Evolutionary conservation across 768 basidiomycete genomes (phyloP), one percentile per base, ranked within the genome.

Genomic region (Pulveroboletus sp.): DNA sequence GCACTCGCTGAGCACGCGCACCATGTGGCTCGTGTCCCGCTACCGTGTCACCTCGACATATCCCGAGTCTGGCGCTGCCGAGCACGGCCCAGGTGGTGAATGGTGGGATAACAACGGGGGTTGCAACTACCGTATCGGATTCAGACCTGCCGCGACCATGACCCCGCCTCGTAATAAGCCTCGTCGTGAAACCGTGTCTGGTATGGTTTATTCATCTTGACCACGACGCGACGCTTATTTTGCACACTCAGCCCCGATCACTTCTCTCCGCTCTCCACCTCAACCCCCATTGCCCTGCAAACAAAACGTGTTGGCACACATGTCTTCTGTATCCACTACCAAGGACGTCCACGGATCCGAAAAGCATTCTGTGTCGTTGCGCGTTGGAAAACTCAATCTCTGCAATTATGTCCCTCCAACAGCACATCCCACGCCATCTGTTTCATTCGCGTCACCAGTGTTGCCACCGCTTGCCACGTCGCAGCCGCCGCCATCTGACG

Each of bases 71-170:
- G 52, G 55, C 2, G 55, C 46, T 16, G 27, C 23, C 10, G n/a
- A 61, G 59, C 58, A 69, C 61, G 66, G 76, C 60, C 61, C 68
- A 8, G 79, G 75, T 16, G 79, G 79, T 1, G 94, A 98, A 71
- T 88, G 86, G 77, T 98, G 95, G 95, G 95, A 98, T 70, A 94
- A 93, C 64, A 95, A 95, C 57, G 68, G 57, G 4, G 85, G 84
- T 0, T 55, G 64, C 53, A 94, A 98, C 64, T 97, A 94, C 72
- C 72, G 78, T 21, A 70, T 97, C 44, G 74, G 69, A 21, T 98
- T 97, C 69, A 65, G 68, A 43, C 27, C 58, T 10, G 46, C 43
- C 7, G n/a, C 42, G 1, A 4, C 41, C 6, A 6, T 51, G 4
- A 13, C 40, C 9, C 10, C 32, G 19, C 4, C 24, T 1, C 40